These are phyloP conservation scores for Arachnomyces sp. DNA, from an alignment of 2,329 filamentous ascomycete genomes.

Conservation along the genomic window DNA sequence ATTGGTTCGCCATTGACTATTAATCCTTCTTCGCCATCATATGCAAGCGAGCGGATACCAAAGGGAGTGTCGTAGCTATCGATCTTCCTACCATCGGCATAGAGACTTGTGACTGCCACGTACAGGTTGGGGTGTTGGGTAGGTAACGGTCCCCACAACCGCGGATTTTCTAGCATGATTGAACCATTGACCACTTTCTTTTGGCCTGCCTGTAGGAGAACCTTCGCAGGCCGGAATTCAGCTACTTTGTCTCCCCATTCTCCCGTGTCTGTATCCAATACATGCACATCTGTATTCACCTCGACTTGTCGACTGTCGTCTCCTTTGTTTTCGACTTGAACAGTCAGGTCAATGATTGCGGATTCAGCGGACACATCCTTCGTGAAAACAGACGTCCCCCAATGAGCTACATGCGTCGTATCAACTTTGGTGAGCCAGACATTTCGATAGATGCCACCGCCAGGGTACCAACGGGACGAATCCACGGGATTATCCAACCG, in stretches of 20 bases:
- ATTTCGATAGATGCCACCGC: constrained; percentile 47
- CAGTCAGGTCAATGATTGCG: constrained; percentile 37
- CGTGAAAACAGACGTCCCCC: constrained; percentile 43
- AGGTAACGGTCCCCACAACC: constrained; percentile 38
- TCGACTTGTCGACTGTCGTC: constrained; percentile 24
- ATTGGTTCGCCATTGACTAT: constrained; percentile 40
- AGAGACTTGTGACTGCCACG: constrained; percentile 37
- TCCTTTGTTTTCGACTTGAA: constrained; percentile 42
- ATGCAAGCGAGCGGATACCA: constrained; percentile 40
- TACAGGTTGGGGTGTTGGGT: constrained; percentile 27
- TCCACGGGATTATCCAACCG: constrained; percentile 43
- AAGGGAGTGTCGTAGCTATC: constrained; percentile 45
- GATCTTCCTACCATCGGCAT: constrained; percentile 17
- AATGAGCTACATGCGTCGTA: constrained; percentile 41
- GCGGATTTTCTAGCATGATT: constrained; percentile 30
- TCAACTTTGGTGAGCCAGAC: constrained; percentile 46
- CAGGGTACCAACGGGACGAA: constrained; percentile 48
- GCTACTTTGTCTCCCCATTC: constrained; percentile 24
- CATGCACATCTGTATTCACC: constrained; percentile 35
- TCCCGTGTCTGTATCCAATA: constrained; percentile 27
- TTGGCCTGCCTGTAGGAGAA: constrained; percentile 29
- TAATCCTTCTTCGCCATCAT: constrained; percentile 35
- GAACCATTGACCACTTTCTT: constrained; percentile 31
- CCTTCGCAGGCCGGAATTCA: constrained; percentile 1
- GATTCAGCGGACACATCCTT: constrained; percentile 36